Evolutionary conservation across 2,329 filamentous ascomycete species (phyloP).

Genomic region (Bipolaris bicolor): DNA sequence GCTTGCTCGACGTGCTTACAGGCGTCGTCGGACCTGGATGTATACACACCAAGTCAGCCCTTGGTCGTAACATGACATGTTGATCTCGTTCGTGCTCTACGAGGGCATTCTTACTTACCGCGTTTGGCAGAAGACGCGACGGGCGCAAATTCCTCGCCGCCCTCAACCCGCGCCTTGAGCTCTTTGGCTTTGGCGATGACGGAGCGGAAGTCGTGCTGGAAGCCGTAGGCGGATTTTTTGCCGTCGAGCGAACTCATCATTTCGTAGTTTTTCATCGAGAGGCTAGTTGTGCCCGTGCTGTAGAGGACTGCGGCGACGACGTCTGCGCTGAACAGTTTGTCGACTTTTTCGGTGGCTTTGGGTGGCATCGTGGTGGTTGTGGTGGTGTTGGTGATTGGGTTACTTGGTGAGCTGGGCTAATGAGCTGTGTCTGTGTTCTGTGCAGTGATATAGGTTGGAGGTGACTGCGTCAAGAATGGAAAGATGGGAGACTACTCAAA

Average conservation of each 20-base stretch:
- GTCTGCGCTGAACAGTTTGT: constrained; percentile 31
- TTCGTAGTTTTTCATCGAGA: constrained; percentile 30
- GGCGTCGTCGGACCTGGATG: constrained; percentile 3
- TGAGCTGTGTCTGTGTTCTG: not conserved
- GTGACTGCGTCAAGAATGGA: constrained; percentile 11
- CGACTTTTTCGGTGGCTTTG: constrained; percentile 13
- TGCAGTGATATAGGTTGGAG: not conserved
- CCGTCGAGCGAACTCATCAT: constrained; percentile 41
- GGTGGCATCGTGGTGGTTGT: constrained; percentile 20
- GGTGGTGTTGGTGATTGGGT: not conserved
- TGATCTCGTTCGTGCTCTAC: not conserved
- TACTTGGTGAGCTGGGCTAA: not conserved
- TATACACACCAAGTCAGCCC: not conserved
- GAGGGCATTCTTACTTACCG: constrained; percentile 19
- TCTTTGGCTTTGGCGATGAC: constrained; percentile 35
- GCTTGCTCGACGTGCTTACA: constrained; percentile 2
- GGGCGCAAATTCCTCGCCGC: constrained; percentile 32
- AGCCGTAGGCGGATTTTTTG: constrained; percentile 27
- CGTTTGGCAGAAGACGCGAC: constrained; percentile 33
- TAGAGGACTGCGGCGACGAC: constrained; percentile 34
- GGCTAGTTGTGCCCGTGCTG: constrained; percentile 25
- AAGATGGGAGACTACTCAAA: not conserved
- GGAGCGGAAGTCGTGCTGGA: constrained; percentile 38
- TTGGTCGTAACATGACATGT: no score
- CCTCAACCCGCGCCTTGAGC: constrained; percentile 33